Evolutionary conservation across 1,284 basidiomycete genomes (phyloP), one percentile per base, ranked within the genome.

Genomic region (Papiliotrema nemorosa): DNA sequence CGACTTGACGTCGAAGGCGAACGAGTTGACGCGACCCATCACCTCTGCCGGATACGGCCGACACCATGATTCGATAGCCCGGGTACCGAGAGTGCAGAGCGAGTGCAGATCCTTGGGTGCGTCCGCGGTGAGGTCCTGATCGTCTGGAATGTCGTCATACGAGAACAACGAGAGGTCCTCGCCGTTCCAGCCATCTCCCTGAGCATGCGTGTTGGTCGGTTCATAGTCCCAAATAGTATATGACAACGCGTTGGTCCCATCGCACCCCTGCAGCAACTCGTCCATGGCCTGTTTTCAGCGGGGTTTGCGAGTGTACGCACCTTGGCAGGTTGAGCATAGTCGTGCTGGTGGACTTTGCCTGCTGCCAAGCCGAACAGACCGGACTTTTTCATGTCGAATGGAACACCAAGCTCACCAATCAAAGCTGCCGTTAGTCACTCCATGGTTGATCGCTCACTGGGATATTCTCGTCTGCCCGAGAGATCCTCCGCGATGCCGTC

Each of bases 171-270:
- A 91, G 53, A 97, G 74, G 74, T 97, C 93, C 76, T 98, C 94
- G 73, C 89, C 84, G 70, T 97, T 92, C 73, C 93, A 98, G 1
- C 86, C 85, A 70, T 97, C 94, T 21, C 93, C 91, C 87, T 88
- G 93, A 60, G 80, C 73, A 69, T 97, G 90, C 18, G 80, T 81
- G 66, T 79, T 78, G 55, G 78, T 71, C 0, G 90, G 80, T 53
- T 86, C 86, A 69, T 97, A 97, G 26, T 84, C 90, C 94, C 94
- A 97, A 6, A 92, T 73, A 16, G 91, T 90, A 70, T 84, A 97
- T 67, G 81, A 91, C 57, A 96, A 75, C 31, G 77, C 78, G 62
- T 94, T 94, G 9, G 76, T 74, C 0, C 91, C 93, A 63, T 92
- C 88, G 46, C 86, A 83, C 0, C 82, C 92, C 62, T 89, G 90